phyloP scores from a whole-genome alignment of 2,329 filamentous ascomycete species.

The Aspergillus sp. region DNA sequence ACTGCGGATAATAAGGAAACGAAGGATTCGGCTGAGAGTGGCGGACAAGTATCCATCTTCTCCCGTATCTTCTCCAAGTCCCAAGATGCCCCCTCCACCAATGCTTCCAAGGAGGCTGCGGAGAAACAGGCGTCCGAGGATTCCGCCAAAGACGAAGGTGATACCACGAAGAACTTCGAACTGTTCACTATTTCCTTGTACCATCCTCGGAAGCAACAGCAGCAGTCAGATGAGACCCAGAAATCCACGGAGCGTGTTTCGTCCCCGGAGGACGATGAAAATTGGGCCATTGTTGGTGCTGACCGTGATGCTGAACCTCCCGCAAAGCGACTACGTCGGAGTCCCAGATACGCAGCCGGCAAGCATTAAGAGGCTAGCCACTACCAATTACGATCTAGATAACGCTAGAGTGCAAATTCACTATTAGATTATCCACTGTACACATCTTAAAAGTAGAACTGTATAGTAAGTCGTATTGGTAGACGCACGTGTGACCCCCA shows the following conservation, averaged over 20 bases:
- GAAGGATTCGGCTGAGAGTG: slow-evolving; percentile 42
- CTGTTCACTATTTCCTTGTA: slow-evolving; percentile 38
- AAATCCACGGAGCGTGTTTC: neutral
- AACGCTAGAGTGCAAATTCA: no score
- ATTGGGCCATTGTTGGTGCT: slow-evolving; percentile 21
- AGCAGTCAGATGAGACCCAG: slow-evolving; percentile 3
- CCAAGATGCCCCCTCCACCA: neutral
- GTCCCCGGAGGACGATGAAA: slow-evolving; percentile 18
- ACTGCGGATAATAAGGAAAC: slow-evolving; percentile 15
- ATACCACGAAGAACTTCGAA: slow-evolving; percentile 22
- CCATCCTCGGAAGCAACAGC: slow-evolving; percentile 25
- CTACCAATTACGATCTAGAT: no score
- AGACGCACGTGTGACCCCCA: no score
- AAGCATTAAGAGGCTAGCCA: no score
- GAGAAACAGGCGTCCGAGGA: slow-evolving; percentile 10
- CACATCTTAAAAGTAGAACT: no score
- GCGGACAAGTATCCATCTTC: slow-evolving; percentile 25
- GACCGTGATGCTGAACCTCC: slow-evolving; percentile 34
- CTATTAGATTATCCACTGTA: no score
- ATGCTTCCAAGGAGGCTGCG: neutral
- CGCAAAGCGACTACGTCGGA: slow-evolving; percentile 37
- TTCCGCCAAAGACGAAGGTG: slow-evolving; percentile 5
- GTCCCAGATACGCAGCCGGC: slow-evolving; percentile 15
- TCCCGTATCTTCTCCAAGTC: slow-evolving; percentile 31
- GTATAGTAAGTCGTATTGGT: no score